phyloP scores from a whole-genome alignment of 306 rosid genomes.

The Cucumis cinereus region DNA sequence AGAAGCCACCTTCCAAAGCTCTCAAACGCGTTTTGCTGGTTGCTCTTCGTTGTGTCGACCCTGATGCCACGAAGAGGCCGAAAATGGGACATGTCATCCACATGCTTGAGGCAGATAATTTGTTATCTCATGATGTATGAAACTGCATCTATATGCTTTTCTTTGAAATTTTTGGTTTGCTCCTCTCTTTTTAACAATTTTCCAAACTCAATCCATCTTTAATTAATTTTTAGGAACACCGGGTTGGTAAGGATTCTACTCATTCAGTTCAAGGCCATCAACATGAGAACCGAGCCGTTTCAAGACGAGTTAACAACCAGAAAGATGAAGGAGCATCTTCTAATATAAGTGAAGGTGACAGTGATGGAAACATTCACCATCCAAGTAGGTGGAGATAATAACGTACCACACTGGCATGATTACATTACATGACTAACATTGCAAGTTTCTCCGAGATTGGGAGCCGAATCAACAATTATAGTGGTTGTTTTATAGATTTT shows the following conservation, averaged over 20 bases:
- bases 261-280: slow-evolving; percentile 27
- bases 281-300: slow-evolving; percentile 23
- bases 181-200: slow-evolving; percentile 3
- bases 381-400: slow-evolving; percentile 45
- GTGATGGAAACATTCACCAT: slow-evolving; percentile 29
- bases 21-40: slow-evolving; percentile 78
- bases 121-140: slow-evolving; percentile 58
- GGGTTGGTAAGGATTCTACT: slow-evolving; percentile 34
- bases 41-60: slow-evolving; percentile 95
- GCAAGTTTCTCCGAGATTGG: slow-evolving; percentile 12
- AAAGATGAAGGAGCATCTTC: slow-evolving; percentile 36
- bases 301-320: slow-evolving; percentile 27
- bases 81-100: slow-evolving; percentile 96
- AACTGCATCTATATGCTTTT: not conserved
- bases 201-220: not conserved
- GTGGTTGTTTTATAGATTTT: not conserved
- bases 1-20: slow-evolving; percentile 80
- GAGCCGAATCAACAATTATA: slow-evolving; percentile 6
- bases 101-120: slow-evolving; percentile 96
- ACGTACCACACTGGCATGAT: slow-evolving; percentile 7
- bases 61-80: slow-evolving; percentile 86
- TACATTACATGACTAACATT: slow-evolving; percentile 25
- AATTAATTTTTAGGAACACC: slow-evolving; percentile 40
- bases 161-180: not conserved
- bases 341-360: slow-evolving; percentile 47